phyloP scores from a whole-genome alignment of 1,284 basidiomycete genomes.

The Pseudozyma thailandica region DNA sequence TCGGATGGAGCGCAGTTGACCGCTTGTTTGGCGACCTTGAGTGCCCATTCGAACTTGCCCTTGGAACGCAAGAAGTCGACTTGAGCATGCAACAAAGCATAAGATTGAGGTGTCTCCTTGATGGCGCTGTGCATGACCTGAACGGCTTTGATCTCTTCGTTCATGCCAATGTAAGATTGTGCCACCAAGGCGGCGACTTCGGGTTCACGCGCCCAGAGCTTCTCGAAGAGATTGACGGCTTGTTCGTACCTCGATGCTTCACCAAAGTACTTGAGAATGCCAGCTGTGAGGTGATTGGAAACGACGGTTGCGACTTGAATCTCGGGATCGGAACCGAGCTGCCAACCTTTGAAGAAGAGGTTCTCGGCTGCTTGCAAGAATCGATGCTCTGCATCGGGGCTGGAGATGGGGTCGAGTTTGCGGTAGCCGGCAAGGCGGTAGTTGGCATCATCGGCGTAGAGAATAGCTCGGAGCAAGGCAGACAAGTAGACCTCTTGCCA shows the following conservation, averaged over 20 bases:
- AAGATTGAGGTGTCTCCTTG: conserved; percentile 85
- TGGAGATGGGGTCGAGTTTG: conserved; percentile 92
- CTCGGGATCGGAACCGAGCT: conserved; percentile 96
- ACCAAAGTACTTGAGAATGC: conserved; percentile 96
- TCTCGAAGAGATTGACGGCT: conserved; percentile 94
- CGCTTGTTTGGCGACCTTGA: conserved; percentile 88
- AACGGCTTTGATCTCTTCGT: conserved; percentile 95
- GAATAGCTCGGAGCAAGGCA: conserved; percentile 86
- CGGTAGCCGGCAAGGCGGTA: conserved; percentile 93
- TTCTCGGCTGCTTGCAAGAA: conserved; percentile 92
- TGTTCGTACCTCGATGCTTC: conserved; percentile 85
- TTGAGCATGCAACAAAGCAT: conserved; percentile 91
- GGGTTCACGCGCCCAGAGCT: conserved; percentile 83
- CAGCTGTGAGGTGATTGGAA: conserved; percentile 93
- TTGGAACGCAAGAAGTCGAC: conserved; percentile 92
- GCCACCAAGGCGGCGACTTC: conserved; percentile 90
- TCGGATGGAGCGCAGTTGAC: conserved; percentile 98
- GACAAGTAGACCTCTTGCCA: conserved; percentile 99
- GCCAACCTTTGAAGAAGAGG: conserved; percentile 95
- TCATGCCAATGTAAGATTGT: conserved; percentile 94
- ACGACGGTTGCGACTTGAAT: conserved; percentile 98
- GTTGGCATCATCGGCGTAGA: conserved; percentile 94
- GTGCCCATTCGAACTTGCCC: conserved; percentile 79
- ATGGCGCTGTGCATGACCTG: conserved; percentile 90
- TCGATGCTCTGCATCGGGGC: conserved; percentile 84